Conservation (phyloP, 2,329 filamentous ascomycete species). For the Aspergillus sclerotialis region DNA sequence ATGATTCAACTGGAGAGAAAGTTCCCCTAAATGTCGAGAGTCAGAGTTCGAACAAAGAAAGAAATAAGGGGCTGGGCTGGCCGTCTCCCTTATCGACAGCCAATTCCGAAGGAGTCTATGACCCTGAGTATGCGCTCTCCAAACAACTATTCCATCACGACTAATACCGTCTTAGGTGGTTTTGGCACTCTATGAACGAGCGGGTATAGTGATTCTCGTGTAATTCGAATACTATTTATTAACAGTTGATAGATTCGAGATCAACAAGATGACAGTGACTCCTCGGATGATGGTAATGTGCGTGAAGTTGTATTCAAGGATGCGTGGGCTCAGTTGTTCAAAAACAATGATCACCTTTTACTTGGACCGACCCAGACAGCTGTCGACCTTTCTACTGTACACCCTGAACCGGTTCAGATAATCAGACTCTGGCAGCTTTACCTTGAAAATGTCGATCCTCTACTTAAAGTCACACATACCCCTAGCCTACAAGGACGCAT, state of each 20-base stretch:
- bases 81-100: too few relatives aligned
- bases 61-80: slow-evolving; percentile 8
- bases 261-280: slow-evolving; percentile 22
- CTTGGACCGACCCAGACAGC: slow-evolving; percentile 41
- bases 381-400: slow-evolving; percentile 44
- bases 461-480: slow-evolving; percentile 62
- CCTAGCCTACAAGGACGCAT: slow-evolving; percentile 59
- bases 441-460: slow-evolving; percentile 61
- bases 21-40: slow-evolving; percentile 7
- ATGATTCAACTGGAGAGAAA: slow-evolving; percentile 24
- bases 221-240: too few relatives aligned
- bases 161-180: too few relatives aligned
- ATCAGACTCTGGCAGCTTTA: slow-evolving; percentile 57
- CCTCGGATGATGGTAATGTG: slow-evolving; percentile 23
- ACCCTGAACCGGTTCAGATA: slow-evolving; percentile 59
- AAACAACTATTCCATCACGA: too few relatives aligned
- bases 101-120: too few relatives aligned
- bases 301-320: slow-evolving; percentile 34
- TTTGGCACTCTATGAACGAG: too few relatives aligned
- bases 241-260: slow-evolving; percentile 9
- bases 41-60: not conserved
- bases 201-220: too few relatives aligned
- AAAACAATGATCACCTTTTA: slow-evolving; percentile 44
- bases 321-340: slow-evolving; percentile 40
- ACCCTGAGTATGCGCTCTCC: too few relatives aligned